Conservation (phyloP, 306 rosid species). For the Inga oerstediana region DNA sequence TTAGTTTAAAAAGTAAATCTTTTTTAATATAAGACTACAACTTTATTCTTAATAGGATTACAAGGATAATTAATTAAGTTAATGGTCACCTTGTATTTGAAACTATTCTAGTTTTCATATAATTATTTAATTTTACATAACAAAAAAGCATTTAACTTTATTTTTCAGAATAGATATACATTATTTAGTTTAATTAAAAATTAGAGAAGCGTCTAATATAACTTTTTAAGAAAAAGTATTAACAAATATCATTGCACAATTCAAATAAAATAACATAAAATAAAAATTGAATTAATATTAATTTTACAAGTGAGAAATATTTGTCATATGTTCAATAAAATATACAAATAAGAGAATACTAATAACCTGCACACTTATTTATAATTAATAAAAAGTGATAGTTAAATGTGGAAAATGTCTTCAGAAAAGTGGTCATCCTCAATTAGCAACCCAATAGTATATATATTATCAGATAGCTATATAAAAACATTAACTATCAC, state of each 20-base stretch:
- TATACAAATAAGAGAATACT: neutral
- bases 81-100: neutral
- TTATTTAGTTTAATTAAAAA: neutral
- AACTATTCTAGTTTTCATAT: neutral
- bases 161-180: neutral
- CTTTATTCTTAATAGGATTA: neutral
- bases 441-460: no score
- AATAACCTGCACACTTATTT: neutral
- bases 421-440: no score
- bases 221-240: neutral
- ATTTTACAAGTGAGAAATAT: neutral
- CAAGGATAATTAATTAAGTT: neutral
- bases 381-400: neutral
- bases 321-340: neutral
- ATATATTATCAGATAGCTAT: neutral
- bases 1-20: neutral
- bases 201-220: neutral
- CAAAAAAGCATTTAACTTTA: neutral
- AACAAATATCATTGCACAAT: neutral
- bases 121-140: neutral
- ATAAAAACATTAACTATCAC: no score
- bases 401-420: neutral
- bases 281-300: neutral
- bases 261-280: neutral
- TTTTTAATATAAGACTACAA: neutral